phyloP scores from a whole-genome alignment of 2,329 filamentous ascomycete species.

The Aspergillus ochraceoroseus region DNA sequence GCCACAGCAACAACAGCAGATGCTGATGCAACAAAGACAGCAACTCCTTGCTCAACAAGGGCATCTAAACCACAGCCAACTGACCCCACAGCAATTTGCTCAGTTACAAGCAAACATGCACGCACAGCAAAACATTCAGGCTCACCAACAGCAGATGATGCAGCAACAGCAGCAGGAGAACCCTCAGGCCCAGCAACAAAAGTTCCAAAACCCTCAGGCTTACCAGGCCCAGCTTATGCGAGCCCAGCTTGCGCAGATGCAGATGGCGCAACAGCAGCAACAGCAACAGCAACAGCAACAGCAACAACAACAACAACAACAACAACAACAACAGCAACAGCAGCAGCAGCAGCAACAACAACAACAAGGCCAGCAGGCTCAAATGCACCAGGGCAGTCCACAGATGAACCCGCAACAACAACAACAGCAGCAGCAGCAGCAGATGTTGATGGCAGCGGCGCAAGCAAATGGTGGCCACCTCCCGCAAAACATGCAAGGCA shows the following conservation, averaged over 20 bases:
- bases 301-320: conserved; percentile 18
- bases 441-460: conserved; percentile 39
- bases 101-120: conserved; percentile 44
- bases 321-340: conserved; percentile 20
- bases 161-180: conserved; percentile 36
- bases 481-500: conserved; percentile 29
- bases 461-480: conserved; percentile 38
- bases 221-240: conserved; percentile 40
- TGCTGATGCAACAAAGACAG: conserved; percentile 36
- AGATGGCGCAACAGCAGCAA: conserved; percentile 36
- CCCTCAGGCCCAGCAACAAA: conserved; percentile 26
- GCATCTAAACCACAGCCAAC: conserved; percentile 32
- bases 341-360: conserved; percentile 33
- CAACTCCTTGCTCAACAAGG: conserved; percentile 40
- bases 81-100: conserved; percentile 41
- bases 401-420: conserved; percentile 36
- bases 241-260: conserved; percentile 38
- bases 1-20: conserved; percentile 39
- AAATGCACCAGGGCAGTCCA: conserved; percentile 31
- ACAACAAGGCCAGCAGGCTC: conserved; percentile 26
- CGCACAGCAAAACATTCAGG: conserved; percentile 46
- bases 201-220: conserved; percentile 31
- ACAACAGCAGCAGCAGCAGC: conserved; percentile 10
- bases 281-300: conserved; percentile 24
- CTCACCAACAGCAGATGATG: conserved; percentile 40